These are phyloP conservation scores for Wilcoxina mikolae DNA, from an alignment of 495 filamentous ascomycete genomes.

Conservation along the genomic window DNA sequence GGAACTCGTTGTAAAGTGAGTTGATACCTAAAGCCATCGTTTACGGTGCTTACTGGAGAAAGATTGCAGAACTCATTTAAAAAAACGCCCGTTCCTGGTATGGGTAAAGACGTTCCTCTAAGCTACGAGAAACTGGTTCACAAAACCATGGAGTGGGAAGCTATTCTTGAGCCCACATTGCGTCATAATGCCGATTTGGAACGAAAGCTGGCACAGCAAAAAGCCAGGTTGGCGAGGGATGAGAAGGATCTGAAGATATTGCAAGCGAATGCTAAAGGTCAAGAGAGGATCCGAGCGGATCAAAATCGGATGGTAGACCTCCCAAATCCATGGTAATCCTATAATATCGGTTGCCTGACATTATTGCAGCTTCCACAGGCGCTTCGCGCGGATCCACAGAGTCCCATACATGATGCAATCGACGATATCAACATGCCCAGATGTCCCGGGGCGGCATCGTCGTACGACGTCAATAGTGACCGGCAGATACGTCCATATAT, in stretches of 20 bases:
- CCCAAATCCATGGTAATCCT: not conserved
- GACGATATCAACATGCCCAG: conserved; percentile 16
- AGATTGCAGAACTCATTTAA: conserved; percentile 14
- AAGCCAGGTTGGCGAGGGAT: conserved; percentile 15
- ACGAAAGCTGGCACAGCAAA: conserved; percentile 18
- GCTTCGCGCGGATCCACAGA: conserved; percentile 10
- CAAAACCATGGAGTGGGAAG: conserved; percentile 21
- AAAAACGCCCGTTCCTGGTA: conserved; percentile 18
- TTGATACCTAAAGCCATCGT: not conserved
- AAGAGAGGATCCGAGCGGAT: conserved; percentile 19
- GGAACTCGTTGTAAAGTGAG: conserved; percentile 13
- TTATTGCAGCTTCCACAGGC: conserved; percentile 18
- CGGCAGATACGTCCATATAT: conserved; percentile 17
- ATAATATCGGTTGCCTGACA: not conserved
- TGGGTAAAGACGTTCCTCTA: conserved; percentile 20
- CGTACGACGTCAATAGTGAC: conserved; percentile 21
- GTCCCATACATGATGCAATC: conserved; percentile 12
- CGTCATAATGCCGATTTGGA: conserved; percentile 23
- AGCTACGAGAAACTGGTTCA: conserved; percentile 20
- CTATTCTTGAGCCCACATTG: conserved; percentile 20
- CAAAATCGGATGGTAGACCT: conserved; percentile 17
- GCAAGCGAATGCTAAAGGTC: conserved; percentile 18
- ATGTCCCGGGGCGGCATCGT: conserved; percentile 12
- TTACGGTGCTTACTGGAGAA: not conserved
- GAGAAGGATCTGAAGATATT: conserved; percentile 12